Conservation (phyloP, 2,329 filamentous ascomycete genomes). For the Ascochyta pisi region DNA sequence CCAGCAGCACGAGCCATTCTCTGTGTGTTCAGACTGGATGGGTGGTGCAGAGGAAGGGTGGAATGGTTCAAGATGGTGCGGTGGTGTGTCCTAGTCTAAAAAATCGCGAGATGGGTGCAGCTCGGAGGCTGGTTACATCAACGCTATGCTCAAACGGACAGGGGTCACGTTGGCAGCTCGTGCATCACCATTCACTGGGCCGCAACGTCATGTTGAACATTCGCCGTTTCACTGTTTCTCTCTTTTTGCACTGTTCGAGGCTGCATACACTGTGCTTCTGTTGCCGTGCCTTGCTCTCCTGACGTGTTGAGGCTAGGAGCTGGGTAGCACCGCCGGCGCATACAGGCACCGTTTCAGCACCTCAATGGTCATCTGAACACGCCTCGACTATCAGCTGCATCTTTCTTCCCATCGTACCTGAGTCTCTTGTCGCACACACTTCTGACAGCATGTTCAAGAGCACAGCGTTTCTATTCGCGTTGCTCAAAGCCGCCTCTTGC, state of each 20-base stretch:
- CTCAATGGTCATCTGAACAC: constrained; percentile 27
- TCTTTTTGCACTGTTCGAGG: neutral
- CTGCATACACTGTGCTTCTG: neutral
- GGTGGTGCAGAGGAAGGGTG: constrained; percentile 25
- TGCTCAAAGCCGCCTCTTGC: constrained; percentile 53
- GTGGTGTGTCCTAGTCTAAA: constrained; percentile 37
- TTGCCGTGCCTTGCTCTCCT: neutral
- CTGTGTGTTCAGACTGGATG: constrained; percentile 18
- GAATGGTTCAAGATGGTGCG: constrained; percentile 21
- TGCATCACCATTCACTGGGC: constrained; percentile 5
- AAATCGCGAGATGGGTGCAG: constrained; percentile 20
- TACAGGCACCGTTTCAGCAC: constrained; percentile 18
- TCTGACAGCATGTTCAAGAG: constrained; percentile 27
- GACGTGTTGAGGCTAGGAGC: neutral
- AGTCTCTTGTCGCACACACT: neutral
- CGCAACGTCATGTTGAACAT: neutral
- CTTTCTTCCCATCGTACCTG: constrained; percentile 9
- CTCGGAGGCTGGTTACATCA: constrained; percentile 15
- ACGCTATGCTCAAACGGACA: constrained; percentile 15
- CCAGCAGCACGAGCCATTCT: constrained; percentile 40
- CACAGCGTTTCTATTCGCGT: constrained; percentile 18
- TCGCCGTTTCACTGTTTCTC: neutral
- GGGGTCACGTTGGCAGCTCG: constrained; percentile 16
- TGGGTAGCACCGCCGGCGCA: constrained; percentile 3
- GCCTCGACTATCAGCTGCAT: constrained; percentile 8